A percentile compares a stretch with the other conserved stretches of the same genome.
phyloP scores from a whole-genome alignment of 768 basidiomycete genomes.

The Mycena floridula region DNA sequence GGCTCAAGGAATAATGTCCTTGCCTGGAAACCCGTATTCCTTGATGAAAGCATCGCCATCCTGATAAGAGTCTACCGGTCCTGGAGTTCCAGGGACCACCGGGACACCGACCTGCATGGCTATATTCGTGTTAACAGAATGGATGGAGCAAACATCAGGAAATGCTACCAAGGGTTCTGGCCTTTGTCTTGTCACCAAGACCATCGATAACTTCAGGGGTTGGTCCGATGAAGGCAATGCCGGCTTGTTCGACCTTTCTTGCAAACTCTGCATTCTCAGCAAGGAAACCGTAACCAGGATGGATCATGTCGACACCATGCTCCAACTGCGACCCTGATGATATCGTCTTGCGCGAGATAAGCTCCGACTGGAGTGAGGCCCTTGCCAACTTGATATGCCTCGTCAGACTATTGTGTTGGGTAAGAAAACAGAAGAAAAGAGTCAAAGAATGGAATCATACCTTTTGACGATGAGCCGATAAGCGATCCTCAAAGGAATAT shows the following conservation, averaged over 20 bases:
- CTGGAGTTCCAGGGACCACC: constrained; percentile 97
- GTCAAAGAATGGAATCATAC: constrained; percentile 29
- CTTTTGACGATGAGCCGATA: constrained; percentile 98
- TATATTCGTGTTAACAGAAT: constrained; percentile 20
- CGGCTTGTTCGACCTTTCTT: constrained; percentile 96
- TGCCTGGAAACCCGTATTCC: constrained; percentile 92
- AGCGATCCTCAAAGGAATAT: constrained; percentile 94
- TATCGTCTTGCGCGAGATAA: constrained; percentile 96
- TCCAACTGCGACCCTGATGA: constrained; percentile 94
- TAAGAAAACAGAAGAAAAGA: too few species aligned
- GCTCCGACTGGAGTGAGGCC: constrained; percentile 95
- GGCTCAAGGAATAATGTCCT: constrained; percentile 10
- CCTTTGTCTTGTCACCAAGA: constrained; percentile 98
- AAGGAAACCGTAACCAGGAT: constrained; percentile 98
- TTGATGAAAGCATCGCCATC: constrained; percentile 88
- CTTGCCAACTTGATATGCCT: constrained; percentile 97
- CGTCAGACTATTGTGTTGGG: constrained; percentile 76
- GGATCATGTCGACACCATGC: constrained; percentile 99
- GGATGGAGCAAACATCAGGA: constrained; percentile 4
- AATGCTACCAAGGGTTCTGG: constrained; percentile 69
- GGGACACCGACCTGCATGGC: constrained; percentile 91
- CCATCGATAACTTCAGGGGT: constrained; percentile 94
- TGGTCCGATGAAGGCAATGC: constrained; percentile 95
- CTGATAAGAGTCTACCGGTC: constrained; percentile 73
- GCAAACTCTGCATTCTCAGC: constrained; percentile 97